These are phyloP conservation scores for Copromyces sp. DNA, from an alignment of 495 filamentous ascomycete species.

Conservation along the genomic window DNA sequence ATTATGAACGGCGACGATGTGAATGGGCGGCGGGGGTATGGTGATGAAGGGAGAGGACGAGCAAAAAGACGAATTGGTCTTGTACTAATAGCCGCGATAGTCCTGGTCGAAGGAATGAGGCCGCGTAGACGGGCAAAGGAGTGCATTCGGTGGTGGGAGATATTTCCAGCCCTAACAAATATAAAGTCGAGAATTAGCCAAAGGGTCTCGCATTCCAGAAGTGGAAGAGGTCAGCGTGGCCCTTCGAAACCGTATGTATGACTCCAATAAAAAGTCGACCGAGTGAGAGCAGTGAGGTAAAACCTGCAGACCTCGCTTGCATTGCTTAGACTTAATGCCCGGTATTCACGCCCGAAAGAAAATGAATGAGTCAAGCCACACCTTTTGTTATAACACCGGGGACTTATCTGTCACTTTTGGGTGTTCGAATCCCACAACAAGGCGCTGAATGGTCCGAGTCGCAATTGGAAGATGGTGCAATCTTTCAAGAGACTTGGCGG, in stretches of 20 bases:
- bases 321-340: too few relatives aligned
- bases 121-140: conserved; percentile 11
- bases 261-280: neutral
- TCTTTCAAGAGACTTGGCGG: neutral
- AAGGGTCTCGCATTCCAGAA: neutral
- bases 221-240: conserved; percentile 18
- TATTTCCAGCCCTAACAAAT: neutral
- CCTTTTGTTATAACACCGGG: neutral
- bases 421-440: neutral
- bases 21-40: neutral
- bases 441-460: neutral
- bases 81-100: neutral
- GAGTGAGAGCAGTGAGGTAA: neutral
- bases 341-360: neutral
- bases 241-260: neutral
- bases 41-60: neutral
- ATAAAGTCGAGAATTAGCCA: neutral
- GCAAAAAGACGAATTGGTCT: conserved; percentile 8
- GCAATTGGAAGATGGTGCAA: neutral
- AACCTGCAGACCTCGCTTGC: too few relatives aligned
- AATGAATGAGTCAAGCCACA: neutral
- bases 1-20: conserved; percentile 16
- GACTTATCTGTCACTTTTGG: neutral
- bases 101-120: conserved; percentile 1
- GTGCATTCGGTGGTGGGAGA: conserved; percentile 14